phyloP scores from a whole-genome alignment of 345 rosid genomes.

The Gossypium bickii region DNA sequence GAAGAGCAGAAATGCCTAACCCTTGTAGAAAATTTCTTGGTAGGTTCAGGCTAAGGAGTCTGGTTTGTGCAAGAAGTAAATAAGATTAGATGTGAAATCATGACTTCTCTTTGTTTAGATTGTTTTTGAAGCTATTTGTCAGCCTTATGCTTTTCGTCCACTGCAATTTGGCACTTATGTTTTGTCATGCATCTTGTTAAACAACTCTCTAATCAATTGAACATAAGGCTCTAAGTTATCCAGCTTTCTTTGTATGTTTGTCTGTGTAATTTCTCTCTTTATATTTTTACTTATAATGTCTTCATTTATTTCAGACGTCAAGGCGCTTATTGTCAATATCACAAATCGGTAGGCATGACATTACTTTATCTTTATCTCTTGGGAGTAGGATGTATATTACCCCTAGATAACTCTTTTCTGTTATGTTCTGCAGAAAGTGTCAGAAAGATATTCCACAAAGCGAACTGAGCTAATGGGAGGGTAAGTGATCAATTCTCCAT shows the following conservation, averaged over 20 bases:
- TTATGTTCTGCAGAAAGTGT: slow-evolving; percentile 49
- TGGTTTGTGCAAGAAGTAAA: background rate
- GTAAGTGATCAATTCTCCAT: slow-evolving; percentile 40
- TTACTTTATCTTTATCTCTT: slow-evolving; percentile 13
- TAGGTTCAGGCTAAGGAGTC: background rate
- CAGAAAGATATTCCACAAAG: slow-evolving; percentile 50
- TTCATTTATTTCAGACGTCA: slow-evolving; percentile 54
- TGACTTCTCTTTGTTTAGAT: background rate
- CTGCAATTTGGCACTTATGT: slow-evolving; percentile 4
- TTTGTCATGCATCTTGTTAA: background rate
- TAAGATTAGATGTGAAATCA: background rate
- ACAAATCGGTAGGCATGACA: slow-evolving; percentile 49
- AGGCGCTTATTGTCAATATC: slow-evolving; percentile 66
- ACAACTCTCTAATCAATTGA: background rate
- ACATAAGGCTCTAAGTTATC: background rate
- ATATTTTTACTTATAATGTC: slow-evolving; percentile 2
- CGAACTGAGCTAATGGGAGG: slow-evolving; percentile 87
- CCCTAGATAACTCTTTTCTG: background rate
- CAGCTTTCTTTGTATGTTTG: background rate
- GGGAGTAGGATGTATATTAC: background rate
- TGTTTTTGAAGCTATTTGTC: background rate
- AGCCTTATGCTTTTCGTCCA: background rate
- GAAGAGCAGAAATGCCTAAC: background rate
- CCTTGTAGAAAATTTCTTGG: background rate
- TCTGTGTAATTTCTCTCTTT: background rate